Evolutionary conservation across 148 eudicot genomes (phyloP), one percentile per base, ranked within the genome.

Genomic region (Suaeda aralocaspica): DNA sequence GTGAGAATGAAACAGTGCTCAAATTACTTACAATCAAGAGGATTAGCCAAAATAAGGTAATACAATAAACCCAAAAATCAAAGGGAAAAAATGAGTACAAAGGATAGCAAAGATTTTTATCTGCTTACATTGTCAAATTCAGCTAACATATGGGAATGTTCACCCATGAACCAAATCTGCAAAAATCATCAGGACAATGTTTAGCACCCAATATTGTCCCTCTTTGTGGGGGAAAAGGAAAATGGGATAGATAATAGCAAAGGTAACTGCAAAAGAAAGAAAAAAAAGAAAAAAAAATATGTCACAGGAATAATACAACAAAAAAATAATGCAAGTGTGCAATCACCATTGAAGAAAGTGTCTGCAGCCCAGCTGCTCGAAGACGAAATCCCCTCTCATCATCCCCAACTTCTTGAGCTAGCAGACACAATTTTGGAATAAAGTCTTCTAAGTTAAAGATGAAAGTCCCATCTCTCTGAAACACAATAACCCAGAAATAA

Each of bases 131-230:
- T 85, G 67, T 95, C 97, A 76, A 95, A 91, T 67, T 91, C 99
- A 71, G 72, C 84, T 25, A 96, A 76, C 72, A 95, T 84, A 84
- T 88, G 96, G 70, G 92, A 91, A 80, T 85, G 84, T 79, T 86
- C 85, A 39, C 99, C 97, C 99, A 91, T 95, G 81, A 91, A 84
- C 97, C 96, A 95, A 72, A 95, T 84, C 99, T 95, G 79, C 78
- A 71, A 41, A 76, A 73, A 63, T 69, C 65, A 55, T 21, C 59
- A 61, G 30, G 30, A 62, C 24, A 46, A 44, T 53, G 61, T 42
- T 76, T 76, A 76, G 62, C 48, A 64, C 34, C 18, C 66, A 49
- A 0, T 19, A 55, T 18, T 26, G 33, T 60, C 6, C 22, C 22
- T 60, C 9, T 60, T 0, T 9, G 10, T 5, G 10, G 29, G 22